Percentiles rank a stretch among this genome's conserved stretches.
These are phyloP conservation scores for Pythium biforme DNA, from an alignment of 352 stramenopile genomes.

Conservation along the genomic window DNA sequence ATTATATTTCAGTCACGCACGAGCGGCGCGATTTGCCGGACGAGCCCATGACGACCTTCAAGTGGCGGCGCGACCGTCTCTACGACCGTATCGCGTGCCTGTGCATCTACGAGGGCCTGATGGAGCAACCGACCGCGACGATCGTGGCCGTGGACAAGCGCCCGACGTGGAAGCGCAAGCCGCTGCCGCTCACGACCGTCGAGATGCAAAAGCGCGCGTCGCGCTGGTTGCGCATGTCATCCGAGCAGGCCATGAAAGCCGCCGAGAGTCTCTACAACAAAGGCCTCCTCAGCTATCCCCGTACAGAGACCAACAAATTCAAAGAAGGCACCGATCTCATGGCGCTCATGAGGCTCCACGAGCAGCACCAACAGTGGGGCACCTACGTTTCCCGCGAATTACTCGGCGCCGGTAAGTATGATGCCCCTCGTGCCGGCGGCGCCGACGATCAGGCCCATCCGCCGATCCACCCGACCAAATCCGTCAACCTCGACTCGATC, in stretches of 20 bases:
- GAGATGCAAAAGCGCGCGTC: conserved; percentile 98
- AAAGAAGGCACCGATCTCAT: conserved; percentile 91
- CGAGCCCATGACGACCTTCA: conserved; percentile 86
- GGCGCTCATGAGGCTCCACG: conserved; percentile 71
- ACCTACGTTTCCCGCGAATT: conserved; percentile 71
- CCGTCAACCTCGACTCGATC: conserved; percentile 68
- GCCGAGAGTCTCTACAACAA: conserved; percentile 97
- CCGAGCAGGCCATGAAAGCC: conserved; percentile 95
- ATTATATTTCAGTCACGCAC: conserved; percentile 92
- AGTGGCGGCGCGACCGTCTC: conserved; percentile 93
- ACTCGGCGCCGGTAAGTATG: conserved; percentile 60
- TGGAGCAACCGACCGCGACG: conserved; percentile 59
- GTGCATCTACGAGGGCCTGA: conserved; percentile 89
- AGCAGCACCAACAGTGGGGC: conserved; percentile 70
- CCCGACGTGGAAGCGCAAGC: conserved; percentile 93
- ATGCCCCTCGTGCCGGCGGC: conserved; percentile 86
- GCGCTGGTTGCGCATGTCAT: conserved; percentile 94
- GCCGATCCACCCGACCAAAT: conserved; percentile 98
- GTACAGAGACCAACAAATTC: conserved; percentile 99
- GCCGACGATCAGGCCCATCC: conserved; percentile 98
- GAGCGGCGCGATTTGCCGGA: conserved; percentile 46
- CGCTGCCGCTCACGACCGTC: conserved; percentile 97
- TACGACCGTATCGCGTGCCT: conserved; percentile 95
- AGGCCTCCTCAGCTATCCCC: conserved; percentile 98
- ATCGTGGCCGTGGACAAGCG: conserved; percentile 74